Percentiles rank a stretch among this genome's conserved stretches.
Evolutionary conservation across 75 land plant genomes (phyloP).

Genomic region (Cunninghamia lanceolata): DNA sequence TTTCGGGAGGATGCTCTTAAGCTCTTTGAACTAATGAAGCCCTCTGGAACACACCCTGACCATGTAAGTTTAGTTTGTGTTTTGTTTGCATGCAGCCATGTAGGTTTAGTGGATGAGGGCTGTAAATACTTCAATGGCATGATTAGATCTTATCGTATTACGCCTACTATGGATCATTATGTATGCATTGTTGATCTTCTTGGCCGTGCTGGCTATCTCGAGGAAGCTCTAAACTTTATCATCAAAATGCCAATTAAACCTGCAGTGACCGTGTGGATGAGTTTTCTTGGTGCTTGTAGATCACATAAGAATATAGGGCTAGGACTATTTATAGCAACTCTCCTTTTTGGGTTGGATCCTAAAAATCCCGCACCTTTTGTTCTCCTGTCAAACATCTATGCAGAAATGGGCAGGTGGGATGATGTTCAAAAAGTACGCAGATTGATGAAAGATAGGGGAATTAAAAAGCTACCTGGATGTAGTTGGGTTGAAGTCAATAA

Average conservation of each 20-base stretch:
- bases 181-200: constrained; percentile 23
- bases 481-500: not conserved
- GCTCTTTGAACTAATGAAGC: constrained; percentile 16
- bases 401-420: not conserved
- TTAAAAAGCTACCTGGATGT: not conserved
- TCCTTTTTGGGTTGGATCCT: not conserved
- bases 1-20: constrained; percentile 13
- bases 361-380: not conserved
- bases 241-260: constrained; percentile 24
- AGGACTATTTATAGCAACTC: constrained; percentile 7
- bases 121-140: constrained; percentile 16
- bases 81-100: constrained; percentile 24
- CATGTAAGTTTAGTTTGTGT: constrained; percentile 14
- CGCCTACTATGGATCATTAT: constrained; percentile 19
- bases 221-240: constrained; percentile 15
- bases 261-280: not conserved
- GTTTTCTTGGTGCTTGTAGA: constrained; percentile 21
- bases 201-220: constrained; percentile 14
- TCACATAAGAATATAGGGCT: constrained; percentile 11
- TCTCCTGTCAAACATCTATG: not conserved
- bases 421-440: not conserved
- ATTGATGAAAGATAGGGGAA: not conserved
- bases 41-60: constrained; percentile 6
- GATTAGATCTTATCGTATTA: constrained; percentile 7
- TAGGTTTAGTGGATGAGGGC: constrained; percentile 19